Conservation (phyloP, 2,329 filamentous ascomycete species). For the Ophioceras dolichostomum region DNA sequence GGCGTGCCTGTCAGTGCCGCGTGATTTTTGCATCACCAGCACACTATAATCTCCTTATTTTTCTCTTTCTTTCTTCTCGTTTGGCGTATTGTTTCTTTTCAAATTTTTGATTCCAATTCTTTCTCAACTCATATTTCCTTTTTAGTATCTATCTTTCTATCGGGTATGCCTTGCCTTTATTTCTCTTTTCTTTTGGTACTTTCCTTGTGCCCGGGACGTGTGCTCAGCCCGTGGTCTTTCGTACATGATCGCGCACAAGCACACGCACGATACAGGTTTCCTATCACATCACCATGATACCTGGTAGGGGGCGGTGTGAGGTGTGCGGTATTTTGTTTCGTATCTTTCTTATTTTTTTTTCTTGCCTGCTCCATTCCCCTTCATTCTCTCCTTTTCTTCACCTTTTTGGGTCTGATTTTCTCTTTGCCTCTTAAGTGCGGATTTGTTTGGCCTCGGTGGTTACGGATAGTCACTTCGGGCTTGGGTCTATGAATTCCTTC, state of each 20-base stretch:
- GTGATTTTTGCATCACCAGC: background rate
- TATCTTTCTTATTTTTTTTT: background rate
- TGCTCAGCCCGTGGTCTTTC: no score
- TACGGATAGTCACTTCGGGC: background rate
- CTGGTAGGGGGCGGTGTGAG: no score
- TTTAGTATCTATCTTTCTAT: background rate
- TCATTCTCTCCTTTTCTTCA: background rate
- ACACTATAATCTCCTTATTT: background rate
- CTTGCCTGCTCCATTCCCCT: background rate
- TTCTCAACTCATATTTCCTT: background rate
- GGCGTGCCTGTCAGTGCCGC: constrained; percentile 8
- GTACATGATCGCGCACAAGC: no score
- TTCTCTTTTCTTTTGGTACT: background rate
- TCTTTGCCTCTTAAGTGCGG: background rate
- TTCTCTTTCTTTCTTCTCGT: constrained; percentile 2
- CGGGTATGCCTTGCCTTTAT: background rate
- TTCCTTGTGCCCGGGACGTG: background rate
- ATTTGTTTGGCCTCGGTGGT: background rate
- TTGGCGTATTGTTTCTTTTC: constrained; percentile 1
- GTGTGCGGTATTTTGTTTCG: no score
- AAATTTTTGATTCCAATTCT: no score
- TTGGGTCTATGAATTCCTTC: background rate
- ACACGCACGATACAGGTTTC: no score
- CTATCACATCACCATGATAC: no score
- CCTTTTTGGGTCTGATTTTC: background rate